Evolutionary conservation across 192 early-diverging fungal species (phyloP).

Genomic region (Backusella tuberculispora): DNA sequence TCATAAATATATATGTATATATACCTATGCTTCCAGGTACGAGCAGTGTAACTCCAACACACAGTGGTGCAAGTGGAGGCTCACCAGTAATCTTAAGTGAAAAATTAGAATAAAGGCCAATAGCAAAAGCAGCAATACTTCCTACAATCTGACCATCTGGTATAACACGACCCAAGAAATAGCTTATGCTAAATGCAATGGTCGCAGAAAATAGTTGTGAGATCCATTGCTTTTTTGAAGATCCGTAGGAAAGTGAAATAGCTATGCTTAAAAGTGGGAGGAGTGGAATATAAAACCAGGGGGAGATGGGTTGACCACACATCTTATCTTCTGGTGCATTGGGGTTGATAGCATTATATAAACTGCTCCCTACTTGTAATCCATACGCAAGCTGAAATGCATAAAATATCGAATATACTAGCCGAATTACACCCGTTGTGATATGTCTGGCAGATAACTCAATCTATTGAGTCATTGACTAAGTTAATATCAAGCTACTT

Average conservation of each 20-base stretch:
- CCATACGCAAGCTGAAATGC: constrained; percentile 82
- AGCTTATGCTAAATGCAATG: constrained; percentile 22
- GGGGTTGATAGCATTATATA: constrained; percentile 37
- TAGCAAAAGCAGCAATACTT: constrained; percentile 34
- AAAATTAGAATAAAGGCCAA: constrained; percentile 40
- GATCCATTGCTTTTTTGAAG: constrained; percentile 49
- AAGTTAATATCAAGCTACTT: no score
- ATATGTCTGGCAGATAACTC: constrained; percentile 88
- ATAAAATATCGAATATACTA: constrained; percentile 58
- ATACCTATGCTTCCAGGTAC: constrained; percentile 76
- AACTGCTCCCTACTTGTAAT: constrained; percentile 49
- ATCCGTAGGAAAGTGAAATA: constrained; percentile 63
- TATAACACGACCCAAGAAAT: constrained; percentile 27
- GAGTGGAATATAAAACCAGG: constrained; percentile 47
- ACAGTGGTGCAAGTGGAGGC: constrained; percentile 72
- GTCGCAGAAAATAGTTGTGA: constrained; percentile 28
- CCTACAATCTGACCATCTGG: constrained; percentile 34
- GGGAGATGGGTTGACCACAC: constrained; percentile 28
- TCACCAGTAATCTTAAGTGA: constrained; percentile 34
- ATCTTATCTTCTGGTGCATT: constrained; percentile 18
- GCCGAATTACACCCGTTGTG: constrained; percentile 71
- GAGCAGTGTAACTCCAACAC: constrained; percentile 78
- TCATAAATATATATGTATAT: no score
- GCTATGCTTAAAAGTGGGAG: constrained; percentile 48
- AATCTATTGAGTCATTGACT: constrained; percentile 43